A percentile compares a stretch with the other conserved stretches of the same genome.
Evolutionary conservation across 73 alveolate genomes (phyloP).

Genomic region (Tetrahymena malaccensis): DNA sequence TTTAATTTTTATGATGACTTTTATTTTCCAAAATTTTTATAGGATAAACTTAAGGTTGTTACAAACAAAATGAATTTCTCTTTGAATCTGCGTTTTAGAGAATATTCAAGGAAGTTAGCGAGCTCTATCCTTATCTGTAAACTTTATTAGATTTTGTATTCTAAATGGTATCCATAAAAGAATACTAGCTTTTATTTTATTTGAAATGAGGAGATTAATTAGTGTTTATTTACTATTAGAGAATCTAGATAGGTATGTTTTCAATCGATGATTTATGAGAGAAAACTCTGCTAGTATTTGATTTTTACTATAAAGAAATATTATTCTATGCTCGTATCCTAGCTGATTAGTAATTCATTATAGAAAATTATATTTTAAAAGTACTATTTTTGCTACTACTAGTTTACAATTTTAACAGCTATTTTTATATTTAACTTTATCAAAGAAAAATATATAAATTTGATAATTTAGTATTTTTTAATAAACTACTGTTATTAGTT

Average conservation of each 20-base stretch:
- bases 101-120: not conserved
- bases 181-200: not conserved
- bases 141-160: not conserved
- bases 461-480: not conserved
- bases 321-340: not conserved
- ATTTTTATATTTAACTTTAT: not conserved
- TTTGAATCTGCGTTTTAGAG: not conserved
- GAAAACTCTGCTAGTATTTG: not conserved
- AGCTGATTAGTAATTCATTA: not conserved
- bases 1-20: not conserved
- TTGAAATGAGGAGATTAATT: not conserved
- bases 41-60: not conserved
- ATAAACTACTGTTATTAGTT: no score
- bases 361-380: not conserved
- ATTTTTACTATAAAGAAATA: not conserved
- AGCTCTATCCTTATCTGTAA: not conserved
- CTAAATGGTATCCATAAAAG: not conserved
- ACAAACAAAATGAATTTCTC: not conserved
- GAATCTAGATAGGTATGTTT: not conserved
- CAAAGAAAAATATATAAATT: no score
- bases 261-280: not conserved
- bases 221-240: not conserved
- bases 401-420: not conserved
- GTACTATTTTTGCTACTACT: not conserved
- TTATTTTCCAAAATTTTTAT: not conserved